Evolutionary conservation across 192 early-diverging fungal species (phyloP), one percentile per base, ranked within the genome.

Genomic region (Backusella tuberculispora): DNA sequence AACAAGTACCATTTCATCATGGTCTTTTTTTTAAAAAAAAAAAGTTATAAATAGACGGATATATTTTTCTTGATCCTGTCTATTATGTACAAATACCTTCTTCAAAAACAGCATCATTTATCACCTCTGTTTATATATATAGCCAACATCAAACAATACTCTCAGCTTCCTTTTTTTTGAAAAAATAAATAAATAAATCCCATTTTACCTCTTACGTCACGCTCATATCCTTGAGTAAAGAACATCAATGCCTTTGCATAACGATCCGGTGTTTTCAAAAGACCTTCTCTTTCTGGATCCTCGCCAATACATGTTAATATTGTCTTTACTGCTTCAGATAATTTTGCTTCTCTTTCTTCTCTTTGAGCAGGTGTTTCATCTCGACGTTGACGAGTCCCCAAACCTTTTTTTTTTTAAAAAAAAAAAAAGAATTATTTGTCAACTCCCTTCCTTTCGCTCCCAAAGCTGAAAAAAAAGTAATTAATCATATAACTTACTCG

Each of bases 1-100:
- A 19, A 99, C 98, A 82, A 99, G 96, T 14, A 99, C 98, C 98
- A 99, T 99, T 76, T 99, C 98, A 66, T 98, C 96, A 81, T 98
- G 95, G 74, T 98, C 95, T 89, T 34, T 34, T 34, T 34, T 34
- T 34, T 34, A 1, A 0, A 34, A 34, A 0, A 34, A 34, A 75
- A 34, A 34, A 34, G 29, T 34, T 34, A 34, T 34, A 34, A 2
- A 34, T 34, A 34, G 29, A 34, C 29, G 1, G 29, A 34, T 34
- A 34, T 34, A n/a, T 34, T 34, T 34, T 34, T 34, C 29, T 2
- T 34, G 29, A 34, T 34, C 29, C 29, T 34, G 0, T 34, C 29
- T 34, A 1, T 34, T 34, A 34, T 34, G 29, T 34, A 34, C 29
- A 34, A 34, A 34, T 34, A 88, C 91, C 87, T 89, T 99, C 98